phyloP scores from a whole-genome alignment of 352 stramenopile species.

The Stramenopiles sp. region DNA sequence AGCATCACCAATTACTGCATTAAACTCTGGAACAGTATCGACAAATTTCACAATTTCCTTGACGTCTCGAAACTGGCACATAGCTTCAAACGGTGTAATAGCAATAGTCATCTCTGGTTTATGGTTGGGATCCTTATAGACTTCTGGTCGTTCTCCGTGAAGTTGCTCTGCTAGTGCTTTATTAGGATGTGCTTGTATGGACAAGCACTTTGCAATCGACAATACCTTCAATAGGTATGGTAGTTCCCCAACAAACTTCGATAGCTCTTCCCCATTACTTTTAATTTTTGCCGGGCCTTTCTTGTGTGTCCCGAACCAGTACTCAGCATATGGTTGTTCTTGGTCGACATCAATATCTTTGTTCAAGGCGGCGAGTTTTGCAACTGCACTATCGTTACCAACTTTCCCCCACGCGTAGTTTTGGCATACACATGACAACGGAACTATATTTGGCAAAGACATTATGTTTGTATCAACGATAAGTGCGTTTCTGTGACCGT shows the following conservation, averaged over 20 bases:
- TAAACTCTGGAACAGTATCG: constrained; percentile 63
- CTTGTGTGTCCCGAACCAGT: constrained; percentile 81
- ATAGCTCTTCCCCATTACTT: constrained; percentile 25
- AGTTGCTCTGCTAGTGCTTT: constrained; percentile 46
- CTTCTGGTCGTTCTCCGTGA: constrained; percentile 54
- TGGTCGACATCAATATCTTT: constrained; percentile 25
- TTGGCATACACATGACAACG: constrained; percentile 55
- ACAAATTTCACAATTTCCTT: constrained; percentile 70
- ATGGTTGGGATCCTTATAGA: constrained; percentile 96
- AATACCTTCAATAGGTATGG: constrained; percentile 97
- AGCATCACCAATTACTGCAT: constrained; percentile 33
- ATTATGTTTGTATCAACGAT: no score
- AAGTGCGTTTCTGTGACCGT: no score
- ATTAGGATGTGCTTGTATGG: constrained; percentile 75
- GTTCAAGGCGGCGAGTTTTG: constrained; percentile 37
- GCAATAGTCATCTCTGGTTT: constrained; percentile 99
- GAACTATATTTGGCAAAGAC: constrained; percentile 6
- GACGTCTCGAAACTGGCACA: constrained; percentile 81
- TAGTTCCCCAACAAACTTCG: constrained; percentile 41
- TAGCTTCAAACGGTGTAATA: constrained; percentile 84
- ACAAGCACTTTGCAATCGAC: constrained; percentile 85
- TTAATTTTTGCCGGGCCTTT: constrained; percentile 62
- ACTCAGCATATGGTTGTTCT: constrained; percentile 47
- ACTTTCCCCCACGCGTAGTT: constrained; percentile 70
- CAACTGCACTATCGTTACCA: constrained; percentile 50